These are phyloP conservation scores for Ocimum tenuiflorum DNA, from an alignment of 257 asterid species.

Conservation along the genomic window DNA sequence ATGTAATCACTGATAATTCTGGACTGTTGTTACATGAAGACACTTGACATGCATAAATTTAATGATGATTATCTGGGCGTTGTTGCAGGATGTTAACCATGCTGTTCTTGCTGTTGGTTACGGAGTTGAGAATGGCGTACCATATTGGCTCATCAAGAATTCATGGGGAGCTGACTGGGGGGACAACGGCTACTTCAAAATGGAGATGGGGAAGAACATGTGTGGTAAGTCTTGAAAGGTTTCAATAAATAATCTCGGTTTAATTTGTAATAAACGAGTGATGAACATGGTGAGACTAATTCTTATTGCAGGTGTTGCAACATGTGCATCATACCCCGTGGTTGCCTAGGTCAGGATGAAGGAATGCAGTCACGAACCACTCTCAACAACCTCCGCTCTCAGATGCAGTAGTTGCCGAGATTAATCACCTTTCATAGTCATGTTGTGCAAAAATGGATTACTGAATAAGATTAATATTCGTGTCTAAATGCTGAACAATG, in stretches of 20 bases:
- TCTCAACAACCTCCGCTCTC: background rate
- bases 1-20: no score
- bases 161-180: slow-evolving; percentile 99
- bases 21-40: no score
- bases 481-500: background rate
- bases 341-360: slow-evolving; percentile 32
- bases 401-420: slow-evolving; percentile 8
- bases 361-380: background rate
- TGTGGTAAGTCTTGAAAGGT: slow-evolving; percentile 64
- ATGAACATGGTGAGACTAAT: background rate
- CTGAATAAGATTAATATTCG: slow-evolving; percentile 18
- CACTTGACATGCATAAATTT: no score
- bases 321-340: slow-evolving; percentile 68
- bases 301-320: slow-evolving; percentile 51
- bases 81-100: slow-evolving; percentile 82
- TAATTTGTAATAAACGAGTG: background rate
- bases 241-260: background rate
- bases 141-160: slow-evolving; percentile 90
- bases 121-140: slow-evolving; percentile 70
- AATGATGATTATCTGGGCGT: background rate
- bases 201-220: slow-evolving; percentile 97
- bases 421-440: background rate
- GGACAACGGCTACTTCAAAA: slow-evolving; percentile 81
- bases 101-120: slow-evolving; percentile 97
- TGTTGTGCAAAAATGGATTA: slow-evolving; percentile 18